Base-by-base conservation (phyloP, 2,329 filamentous ascomycete species). In the Cladosporium austrohemisphaericum region DNA sequence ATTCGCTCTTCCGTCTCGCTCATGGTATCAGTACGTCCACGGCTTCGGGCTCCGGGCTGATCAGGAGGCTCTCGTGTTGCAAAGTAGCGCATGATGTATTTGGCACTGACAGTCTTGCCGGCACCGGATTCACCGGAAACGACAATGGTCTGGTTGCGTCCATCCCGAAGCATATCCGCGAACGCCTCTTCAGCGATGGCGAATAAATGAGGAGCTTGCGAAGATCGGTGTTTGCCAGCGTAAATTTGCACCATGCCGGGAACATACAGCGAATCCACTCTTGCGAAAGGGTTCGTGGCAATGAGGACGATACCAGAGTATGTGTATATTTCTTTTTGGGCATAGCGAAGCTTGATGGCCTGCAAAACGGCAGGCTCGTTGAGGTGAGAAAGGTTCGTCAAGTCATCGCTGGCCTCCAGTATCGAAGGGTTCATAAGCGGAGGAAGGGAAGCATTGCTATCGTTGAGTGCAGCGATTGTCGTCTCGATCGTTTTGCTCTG, bases 41-140 rank as follows among this genome's bases (percentile, higher is more conserved):
- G 93, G 48, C 78, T 78, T 61, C 87, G 84, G 56, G 83, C 85
- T 41, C 86, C 85, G 13, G 89, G 85, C 67, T 91, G 88, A 62
- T 94, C 89, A 49, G 93, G 90, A 6, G 91, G 86, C 71, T 96
- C 93, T 80, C 93, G 84, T 35, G 93, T 98, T 55, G 93, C 93
- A 71, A 98, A 98, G 75, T 98, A 98, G 64, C 93, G 84, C 93
- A 98, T 98, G 68, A 98, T 97, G 73, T 98, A 97, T 75, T 98
- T 98, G 62, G 93, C 93, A 71, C 92, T 97, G 68, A 98, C 93
- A 4, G 93, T 98, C 76, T 98, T 98, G 65, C 93, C 93, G 56
- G 93, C 93, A 80, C 93, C 93, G 48, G 93, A 98, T 72, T 98
- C 93, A 68, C 93, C 93, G 28, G 93, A 98, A n/a, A 98, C 93